Evolutionary conservation across 164 flowering plant genomes (phyloP).

Genomic region (Macadamia integrifolia): DNA sequence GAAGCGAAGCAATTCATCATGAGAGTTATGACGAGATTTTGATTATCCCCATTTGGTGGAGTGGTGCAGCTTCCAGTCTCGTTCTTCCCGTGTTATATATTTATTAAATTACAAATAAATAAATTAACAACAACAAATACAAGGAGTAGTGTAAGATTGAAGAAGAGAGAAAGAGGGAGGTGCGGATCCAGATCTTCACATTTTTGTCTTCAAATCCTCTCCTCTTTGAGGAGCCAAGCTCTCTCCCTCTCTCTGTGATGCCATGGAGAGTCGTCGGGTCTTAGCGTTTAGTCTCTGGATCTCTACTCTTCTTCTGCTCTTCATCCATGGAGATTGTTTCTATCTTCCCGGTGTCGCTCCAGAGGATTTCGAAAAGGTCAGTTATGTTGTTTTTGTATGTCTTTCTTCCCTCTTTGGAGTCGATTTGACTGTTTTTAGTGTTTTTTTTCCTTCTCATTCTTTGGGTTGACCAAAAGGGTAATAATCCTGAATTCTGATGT

Average conservation of each 20-base stretch:
- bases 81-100: too few species aligned
- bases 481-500: neutral
- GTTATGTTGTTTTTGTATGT: neutral
- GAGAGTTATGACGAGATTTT: too few species aligned
- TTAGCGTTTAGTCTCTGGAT: constrained; percentile 1
- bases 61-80: too few species aligned
- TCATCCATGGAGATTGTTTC: constrained; percentile 6
- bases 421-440: neutral
- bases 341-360: constrained; percentile 11
- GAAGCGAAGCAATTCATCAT: too few species aligned
- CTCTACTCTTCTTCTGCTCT: constrained; percentile 2
- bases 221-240: neutral
- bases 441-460: neutral
- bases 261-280: constrained; percentile 6
- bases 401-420: neutral
- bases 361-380: constrained; percentile 9
- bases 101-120: too few species aligned
- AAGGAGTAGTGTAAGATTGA: constrained; percentile 5
- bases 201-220: neutral
- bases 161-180: neutral
- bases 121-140: neutral
- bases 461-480: neutral
- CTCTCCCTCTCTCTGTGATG: neutral
- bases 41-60: too few species aligned
- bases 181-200: constrained; percentile 16